phyloP scores from a whole-genome alignment of 1,284 basidiomycete species.

The Uromyces viciae-fabae region DNA sequence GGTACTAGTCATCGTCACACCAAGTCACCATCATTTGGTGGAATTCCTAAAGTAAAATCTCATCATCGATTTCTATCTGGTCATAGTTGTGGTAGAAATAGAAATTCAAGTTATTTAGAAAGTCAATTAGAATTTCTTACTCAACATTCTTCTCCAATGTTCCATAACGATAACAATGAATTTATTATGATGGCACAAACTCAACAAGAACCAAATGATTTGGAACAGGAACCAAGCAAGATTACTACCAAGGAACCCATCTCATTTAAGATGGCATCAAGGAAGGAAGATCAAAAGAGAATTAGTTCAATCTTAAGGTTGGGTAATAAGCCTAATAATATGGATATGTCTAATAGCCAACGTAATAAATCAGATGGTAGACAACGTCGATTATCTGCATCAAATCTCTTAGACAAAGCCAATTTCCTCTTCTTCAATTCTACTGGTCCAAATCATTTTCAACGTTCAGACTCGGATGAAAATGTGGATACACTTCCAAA shows the following conservation, averaged over 20 bases:
- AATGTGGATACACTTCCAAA: neutral
- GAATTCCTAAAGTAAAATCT: neutral
- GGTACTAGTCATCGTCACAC: neutral
- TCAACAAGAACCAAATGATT: neutral
- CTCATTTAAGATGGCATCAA: too few species aligned
- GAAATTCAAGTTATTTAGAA: neutral
- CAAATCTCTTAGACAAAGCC: neutral
- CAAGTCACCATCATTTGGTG: neutral
- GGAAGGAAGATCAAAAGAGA: too few species aligned
- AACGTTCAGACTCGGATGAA: neutral
- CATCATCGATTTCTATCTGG: neutral
- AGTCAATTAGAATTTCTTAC: neutral
- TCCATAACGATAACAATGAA: neutral
- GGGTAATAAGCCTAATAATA: neutral
- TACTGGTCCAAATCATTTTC: neutral
- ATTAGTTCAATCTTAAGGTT: too few species aligned
- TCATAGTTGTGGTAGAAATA: neutral
- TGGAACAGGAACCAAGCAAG: neutral
- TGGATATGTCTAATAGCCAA: too few species aligned
- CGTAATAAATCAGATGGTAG: too few species aligned
- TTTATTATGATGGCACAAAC: neutral
- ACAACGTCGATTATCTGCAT: neutral
- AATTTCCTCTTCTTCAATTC: neutral
- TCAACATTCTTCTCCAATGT: neutral
- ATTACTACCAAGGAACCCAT: neutral